These are phyloP conservation scores for Adansonia gregorii DNA, from an alignment of 441 rosid species.

Conservation along the genomic window DNA sequence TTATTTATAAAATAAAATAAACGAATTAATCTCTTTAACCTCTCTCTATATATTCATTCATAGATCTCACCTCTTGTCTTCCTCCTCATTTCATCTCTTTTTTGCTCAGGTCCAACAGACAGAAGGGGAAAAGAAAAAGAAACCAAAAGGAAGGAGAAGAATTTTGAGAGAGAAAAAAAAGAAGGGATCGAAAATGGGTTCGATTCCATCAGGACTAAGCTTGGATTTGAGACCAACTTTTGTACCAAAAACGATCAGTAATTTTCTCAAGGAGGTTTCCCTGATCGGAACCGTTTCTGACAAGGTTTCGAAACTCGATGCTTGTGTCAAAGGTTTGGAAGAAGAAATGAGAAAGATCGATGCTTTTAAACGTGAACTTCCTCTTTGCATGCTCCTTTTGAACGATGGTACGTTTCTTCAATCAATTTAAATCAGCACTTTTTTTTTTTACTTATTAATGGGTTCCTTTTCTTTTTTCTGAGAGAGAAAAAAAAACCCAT, in stretches of 20 bases:
- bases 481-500: not conserved
- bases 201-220: conserved; percentile 67
- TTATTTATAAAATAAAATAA: not conserved
- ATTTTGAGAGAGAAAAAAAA: conserved; percentile 12
- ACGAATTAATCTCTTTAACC: conserved; percentile 6
- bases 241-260: conserved; percentile 59
- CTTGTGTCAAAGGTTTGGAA: conserved; percentile 60
- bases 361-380: conserved; percentile 80
- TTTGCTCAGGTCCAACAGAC: conserved; percentile 7
- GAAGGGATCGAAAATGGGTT: conserved; percentile 49
- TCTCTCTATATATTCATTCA: conserved; percentile 34
- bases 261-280: conserved; percentile 51
- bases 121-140: not conserved
- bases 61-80: conserved; percentile 44
- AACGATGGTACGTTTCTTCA: conserved; percentile 64
- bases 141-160: not conserved
- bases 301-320: conserved; percentile 51
- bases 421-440: not conserved
- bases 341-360: conserved; percentile 88
- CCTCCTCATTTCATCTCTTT: conserved; percentile 31
- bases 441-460: not conserved
- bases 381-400: conserved; percentile 78
- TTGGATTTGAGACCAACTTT: conserved; percentile 60
- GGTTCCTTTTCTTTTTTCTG: not conserved
- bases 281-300: conserved; percentile 47